Base-by-base conservation (phyloP, 805 yeast species). In the Wickerhamiella kazuoi region DNA sequence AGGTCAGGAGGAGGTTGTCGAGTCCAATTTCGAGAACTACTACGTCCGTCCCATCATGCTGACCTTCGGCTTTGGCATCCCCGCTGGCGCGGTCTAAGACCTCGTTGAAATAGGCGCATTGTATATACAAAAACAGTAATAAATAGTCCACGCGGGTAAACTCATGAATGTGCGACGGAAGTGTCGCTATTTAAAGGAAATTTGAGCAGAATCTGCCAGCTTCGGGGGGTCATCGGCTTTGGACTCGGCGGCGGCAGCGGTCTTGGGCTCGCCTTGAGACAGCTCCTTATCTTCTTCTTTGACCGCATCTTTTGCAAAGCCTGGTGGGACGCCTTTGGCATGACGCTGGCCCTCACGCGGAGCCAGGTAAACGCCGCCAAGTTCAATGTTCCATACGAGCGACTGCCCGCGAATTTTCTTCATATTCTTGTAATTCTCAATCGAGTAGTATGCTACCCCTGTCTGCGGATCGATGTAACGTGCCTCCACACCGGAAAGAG, bases 1-100 rank as follows among this genome's bases (percentile, higher is more conserved):
- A 30, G 99, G 97, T 13, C 93, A 90, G 56, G 97, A 90, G 90
- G 93, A 51, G 61, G 78, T 50, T 18, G 94, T 81, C 30, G 72
- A 75, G 52, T 71, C 67, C 31, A 90, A 87, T 59, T 87, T 90
- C 54, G 82, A 83, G 51, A 83, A 81, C 44, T 81, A 84, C 60
- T 90, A 90, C 56, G 75, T 90, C 38, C 76, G 78, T 60, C 72
- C 94, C 5, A 87, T 90, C 53, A 90, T 84, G 63, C 55, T 82
- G 33, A 79, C 95, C 0, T 90, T 90, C 59, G 98, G 98, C 1
- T 86, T 81, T 57, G 97, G 97, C 15, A 81, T 48, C 26, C 46
- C 51, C 26, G 17, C 26, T 20, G 35, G 35, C 24, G 4, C 21
- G n/a, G 34, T 31, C 9, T 31, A 31, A 15, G 32, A 7, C n/a